Conservation (phyloP, 352 stramenopile species). For the Pythium chondricola region DNA sequence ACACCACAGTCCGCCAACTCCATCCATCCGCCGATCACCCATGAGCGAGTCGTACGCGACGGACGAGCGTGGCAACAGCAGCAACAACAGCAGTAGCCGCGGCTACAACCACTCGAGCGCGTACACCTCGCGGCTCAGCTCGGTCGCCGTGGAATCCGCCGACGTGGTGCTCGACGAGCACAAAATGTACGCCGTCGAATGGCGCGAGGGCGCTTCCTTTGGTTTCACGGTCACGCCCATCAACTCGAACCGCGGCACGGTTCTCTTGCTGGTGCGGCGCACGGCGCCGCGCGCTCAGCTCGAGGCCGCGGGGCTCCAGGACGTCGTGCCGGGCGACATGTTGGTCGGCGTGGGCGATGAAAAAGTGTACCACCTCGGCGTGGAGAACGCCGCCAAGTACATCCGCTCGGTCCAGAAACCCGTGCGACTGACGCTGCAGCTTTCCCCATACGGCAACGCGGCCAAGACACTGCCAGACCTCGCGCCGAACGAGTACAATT, state of each 20-base stretch:
- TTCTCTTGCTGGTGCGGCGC: conserved; percentile 51
- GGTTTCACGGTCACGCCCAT: conserved; percentile 69
- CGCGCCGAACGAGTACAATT: conserved; percentile 77
- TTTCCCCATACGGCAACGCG: conserved; percentile 47
- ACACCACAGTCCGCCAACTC: no score
- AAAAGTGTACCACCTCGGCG: conserved; percentile 69
- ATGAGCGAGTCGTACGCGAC: no score
- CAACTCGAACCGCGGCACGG: conserved; percentile 57
- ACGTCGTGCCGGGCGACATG: conserved; percentile 71
- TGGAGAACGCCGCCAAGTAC: conserved; percentile 53
- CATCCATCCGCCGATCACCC: background rate
- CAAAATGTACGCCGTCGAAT: conserved; percentile 75
- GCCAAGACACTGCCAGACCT: conserved; percentile 44
- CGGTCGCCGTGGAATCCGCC: conserved; percentile 5
- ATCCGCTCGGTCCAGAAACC: conserved; percentile 63
- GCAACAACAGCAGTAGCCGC: conserved; percentile 3
- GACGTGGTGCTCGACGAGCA: conserved; percentile 58
- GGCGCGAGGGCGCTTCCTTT: conserved; percentile 49
- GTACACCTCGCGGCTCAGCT: conserved; percentile 4
- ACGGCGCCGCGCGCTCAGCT: conserved; percentile 28
- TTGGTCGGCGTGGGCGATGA: conserved; percentile 70
- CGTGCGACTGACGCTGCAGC: conserved; percentile 58
- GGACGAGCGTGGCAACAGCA: no score
- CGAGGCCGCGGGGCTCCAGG: conserved; percentile 40
- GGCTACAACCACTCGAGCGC: background rate